These are phyloP conservation scores for Arthrobotrys sinensis DNA, from an alignment of 2,329 filamentous ascomycete species.

Conservation along the genomic window DNA sequence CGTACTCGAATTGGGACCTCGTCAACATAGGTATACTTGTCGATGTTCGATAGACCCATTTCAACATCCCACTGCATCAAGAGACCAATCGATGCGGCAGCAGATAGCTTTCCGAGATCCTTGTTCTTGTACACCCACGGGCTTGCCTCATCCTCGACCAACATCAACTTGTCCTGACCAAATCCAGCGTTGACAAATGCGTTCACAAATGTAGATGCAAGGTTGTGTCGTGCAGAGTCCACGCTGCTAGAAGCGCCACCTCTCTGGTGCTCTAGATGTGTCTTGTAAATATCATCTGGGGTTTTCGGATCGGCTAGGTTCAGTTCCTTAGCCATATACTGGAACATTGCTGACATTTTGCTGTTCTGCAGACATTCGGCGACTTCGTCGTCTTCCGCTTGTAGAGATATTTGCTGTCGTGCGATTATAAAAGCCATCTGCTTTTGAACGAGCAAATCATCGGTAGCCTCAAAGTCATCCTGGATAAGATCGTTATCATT, in stretches of 20 bases:
- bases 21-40: conserved; percentile 88
- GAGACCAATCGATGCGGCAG: conserved; percentile 92
- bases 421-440: conserved; percentile 95
- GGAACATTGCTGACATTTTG: conserved; percentile 91
- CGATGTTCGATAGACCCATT: conserved; percentile 90
- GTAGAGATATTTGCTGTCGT: conserved; percentile 87
- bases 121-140: conserved; percentile 99
- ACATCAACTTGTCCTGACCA: conserved; percentile 97
- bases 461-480: conserved; percentile 83
- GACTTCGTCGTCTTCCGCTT: conserved; percentile 80
- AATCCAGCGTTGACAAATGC: conserved; percentile 97
- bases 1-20: conserved; percentile 79
- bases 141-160: conserved; percentile 87
- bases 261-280: conserved; percentile 93
- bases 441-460: conserved; percentile 86
- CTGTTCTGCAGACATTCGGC: conserved; percentile 89
- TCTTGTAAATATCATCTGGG: conserved; percentile 99
- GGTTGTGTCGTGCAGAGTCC: conserved; percentile 94
- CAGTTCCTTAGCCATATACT: conserved; percentile 91
- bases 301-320: conserved; percentile 97
- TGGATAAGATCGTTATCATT: conserved; percentile 89
- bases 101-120: conserved; percentile 97
- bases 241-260: conserved; percentile 88
- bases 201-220: conserved; percentile 96
- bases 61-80: conserved; percentile 95